Percentiles rank a stretch among this genome's conserved stretches.
These are phyloP conservation scores for Cerrena zonata DNA, from an alignment of 1,284 basidiomycete species.

Conservation along the genomic window DNA sequence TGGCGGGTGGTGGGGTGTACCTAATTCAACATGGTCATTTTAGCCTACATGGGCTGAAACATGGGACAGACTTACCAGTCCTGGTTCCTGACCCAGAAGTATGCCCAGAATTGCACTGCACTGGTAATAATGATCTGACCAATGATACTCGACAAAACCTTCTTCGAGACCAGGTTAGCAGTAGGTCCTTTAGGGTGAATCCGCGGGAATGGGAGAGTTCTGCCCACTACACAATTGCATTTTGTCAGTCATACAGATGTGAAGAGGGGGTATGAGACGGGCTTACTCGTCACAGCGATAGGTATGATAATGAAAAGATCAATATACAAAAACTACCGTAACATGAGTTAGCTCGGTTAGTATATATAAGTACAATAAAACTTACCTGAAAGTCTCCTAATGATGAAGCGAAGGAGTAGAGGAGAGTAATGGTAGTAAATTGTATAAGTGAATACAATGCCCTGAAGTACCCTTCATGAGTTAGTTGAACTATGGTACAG, in stretches of 20 bases:
- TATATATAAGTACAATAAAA: constrained; percentile 10
- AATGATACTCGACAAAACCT: constrained; percentile 89
- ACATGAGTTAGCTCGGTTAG: not conserved
- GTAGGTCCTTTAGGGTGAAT: constrained; percentile 91
- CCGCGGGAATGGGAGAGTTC: constrained; percentile 83
- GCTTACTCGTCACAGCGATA: constrained; percentile 87
- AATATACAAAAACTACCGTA: constrained; percentile 84
- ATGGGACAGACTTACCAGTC: constrained; percentile 54
- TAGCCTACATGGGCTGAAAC: not conserved
- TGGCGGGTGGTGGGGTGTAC: constrained; percentile 56
- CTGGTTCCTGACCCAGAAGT: constrained; percentile 82
- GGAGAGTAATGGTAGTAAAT: constrained; percentile 81
- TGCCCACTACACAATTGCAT: constrained; percentile 76
- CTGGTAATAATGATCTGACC: constrained; percentile 90
- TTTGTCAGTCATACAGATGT: constrained; percentile 3
- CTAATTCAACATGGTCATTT: constrained; percentile 28
- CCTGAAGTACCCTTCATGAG: constrained; percentile 43
- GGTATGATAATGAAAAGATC: constrained; percentile 97
- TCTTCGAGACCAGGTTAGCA: constrained; percentile 92
- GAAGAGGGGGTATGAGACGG: not conserved
- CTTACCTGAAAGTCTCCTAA: constrained; percentile 91
- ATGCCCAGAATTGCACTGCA: constrained; percentile 80
- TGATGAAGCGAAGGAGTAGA: constrained; percentile 95
- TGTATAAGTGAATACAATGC: constrained; percentile 88
- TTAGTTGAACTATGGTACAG: constrained; percentile 10